phyloP scores from a whole-genome alignment of 139 green algal genomes.

The Diplosphaera chodatii region DNA sequence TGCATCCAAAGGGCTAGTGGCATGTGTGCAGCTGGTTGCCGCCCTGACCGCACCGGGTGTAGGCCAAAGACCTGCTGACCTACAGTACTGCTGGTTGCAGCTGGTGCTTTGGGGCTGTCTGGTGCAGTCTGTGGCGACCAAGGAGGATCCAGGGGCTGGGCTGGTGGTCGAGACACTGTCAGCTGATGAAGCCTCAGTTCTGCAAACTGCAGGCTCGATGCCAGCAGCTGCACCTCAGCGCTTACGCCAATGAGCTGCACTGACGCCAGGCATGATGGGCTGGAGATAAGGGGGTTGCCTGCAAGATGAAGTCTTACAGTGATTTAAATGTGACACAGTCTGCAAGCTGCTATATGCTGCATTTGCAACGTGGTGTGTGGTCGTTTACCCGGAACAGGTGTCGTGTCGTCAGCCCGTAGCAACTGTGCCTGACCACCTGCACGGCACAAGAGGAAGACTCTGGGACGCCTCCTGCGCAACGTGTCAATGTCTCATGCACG shows the following conservation, averaged over 20 bases:
- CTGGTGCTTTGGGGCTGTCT: not conserved
- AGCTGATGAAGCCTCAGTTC: not conserved
- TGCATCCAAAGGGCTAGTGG: slow-evolving; percentile 6
- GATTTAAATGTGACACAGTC: too few species aligned
- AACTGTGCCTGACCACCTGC: too few species aligned
- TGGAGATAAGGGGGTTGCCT: too few species aligned
- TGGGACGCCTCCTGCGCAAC: too few species aligned
- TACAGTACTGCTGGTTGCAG: too few species aligned
- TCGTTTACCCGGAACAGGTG: too few species aligned
- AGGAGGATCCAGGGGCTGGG: not conserved
- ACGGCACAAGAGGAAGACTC: too few species aligned
- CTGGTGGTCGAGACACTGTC: not conserved
- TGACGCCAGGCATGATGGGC: not conserved
- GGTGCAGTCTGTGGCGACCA: not conserved
- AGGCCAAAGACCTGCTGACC: slow-evolving; percentile 2
- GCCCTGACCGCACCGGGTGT: slow-evolving; percentile 1
- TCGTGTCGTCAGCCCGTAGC: too few species aligned
- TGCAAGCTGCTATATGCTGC: too few species aligned
- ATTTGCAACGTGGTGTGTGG: too few species aligned
- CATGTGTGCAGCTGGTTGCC: not conserved
- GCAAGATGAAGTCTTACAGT: too few species aligned
- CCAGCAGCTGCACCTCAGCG: not conserved
- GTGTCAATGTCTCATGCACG: too few species aligned
- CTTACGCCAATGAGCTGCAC: not conserved
- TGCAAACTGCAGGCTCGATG: not conserved